Base-by-base conservation (phyloP, 1,284 basidiomycete genomes). In the Exsudoporus floridanus region DNA sequence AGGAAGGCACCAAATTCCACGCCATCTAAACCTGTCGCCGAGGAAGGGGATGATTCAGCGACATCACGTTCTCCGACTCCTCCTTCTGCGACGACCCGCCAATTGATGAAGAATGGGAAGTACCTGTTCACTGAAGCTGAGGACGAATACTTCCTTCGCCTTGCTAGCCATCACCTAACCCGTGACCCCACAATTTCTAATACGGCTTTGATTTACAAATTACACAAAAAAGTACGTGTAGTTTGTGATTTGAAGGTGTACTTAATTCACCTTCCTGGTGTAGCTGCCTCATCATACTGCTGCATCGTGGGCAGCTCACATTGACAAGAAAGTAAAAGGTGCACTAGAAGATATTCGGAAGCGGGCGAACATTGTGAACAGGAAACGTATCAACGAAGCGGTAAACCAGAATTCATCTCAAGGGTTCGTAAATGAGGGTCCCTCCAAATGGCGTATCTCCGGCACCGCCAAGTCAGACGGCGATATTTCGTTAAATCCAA, bases 41-140 rank as follows among this genome's bases (percentile, higher is more conserved):
- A 54, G 41, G 19, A 21, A 0, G 8, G 6, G 9, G 33, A 50
- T 9, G n/a, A 51, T n/a, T 35, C 38, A 19, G 16, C 14, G 13
- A 25, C 12, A 33, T 56, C 58, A 31, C 63, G 66, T 43, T 75
- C 77, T 7, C 77, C 77, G 3, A 73, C 78, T 2, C 80, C 81
- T 14, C 76, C 77, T 2, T 68, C 75, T n/a, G 67, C 67, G 49
- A 40, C 66, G 53, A 58, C 67, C 47, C 62, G 72, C 53, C 39
- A 54, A 38, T 21, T 62, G 46, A 50, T 53, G 46, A 45, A 50
- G 49, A 38, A 31, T 42, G 71, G 73, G 14, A 73, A 59, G 46
- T 76, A 75, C 51, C 54, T 65, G 9, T 85, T 75, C 59, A 77
- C 82, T 7, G 61, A 72, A 33, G 70, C 66, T 23, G 82, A 85